A percentile compares a stretch with the other conserved stretches of the same genome.
These are phyloP conservation scores for Ligustrum vulgare DNA, from an alignment of 257 asterid genomes.

Conservation along the genomic window DNA sequence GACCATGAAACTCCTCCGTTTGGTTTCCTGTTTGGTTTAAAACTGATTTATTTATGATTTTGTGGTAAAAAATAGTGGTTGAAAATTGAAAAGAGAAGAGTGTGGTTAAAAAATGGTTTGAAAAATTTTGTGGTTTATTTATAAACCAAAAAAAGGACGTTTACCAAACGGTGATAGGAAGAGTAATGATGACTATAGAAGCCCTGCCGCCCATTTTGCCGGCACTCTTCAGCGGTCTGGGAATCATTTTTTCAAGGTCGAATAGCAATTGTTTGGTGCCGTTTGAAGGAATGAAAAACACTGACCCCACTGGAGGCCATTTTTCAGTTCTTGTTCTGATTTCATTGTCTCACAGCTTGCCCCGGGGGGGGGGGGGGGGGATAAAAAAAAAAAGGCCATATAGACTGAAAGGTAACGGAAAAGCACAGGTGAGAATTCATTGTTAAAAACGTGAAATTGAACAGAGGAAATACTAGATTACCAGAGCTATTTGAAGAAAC, in stretches of 20 bases:
- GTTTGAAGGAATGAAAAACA: background rate
- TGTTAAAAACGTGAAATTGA: background rate
- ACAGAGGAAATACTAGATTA: conserved; percentile 27
- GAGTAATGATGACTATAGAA: background rate
- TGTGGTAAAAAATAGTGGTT: too few species aligned
- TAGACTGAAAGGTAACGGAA: background rate
- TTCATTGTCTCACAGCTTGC: background rate
- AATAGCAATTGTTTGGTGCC: background rate
- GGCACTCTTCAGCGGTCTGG: background rate
- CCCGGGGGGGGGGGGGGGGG: too few species aligned
- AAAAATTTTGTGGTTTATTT: too few species aligned
- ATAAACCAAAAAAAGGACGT: too few species aligned
- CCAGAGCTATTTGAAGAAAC: conserved; percentile 76
- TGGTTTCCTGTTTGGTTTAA: too few species aligned
- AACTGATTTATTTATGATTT: too few species aligned
- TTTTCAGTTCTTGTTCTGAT: background rate
- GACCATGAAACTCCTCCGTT: background rate
- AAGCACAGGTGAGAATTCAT: background rate
- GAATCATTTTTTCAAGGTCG: background rate
- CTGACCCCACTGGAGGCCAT: background rate
- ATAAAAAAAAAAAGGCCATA: background rate
- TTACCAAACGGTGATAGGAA: too few species aligned
- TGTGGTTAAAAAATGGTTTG: too few species aligned
- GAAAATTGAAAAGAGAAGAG: too few species aligned
- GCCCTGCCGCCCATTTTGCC: background rate